These are phyloP conservation scores for Chara braunii DNA, from an alignment of 139 green algal genomes.

Conservation along the genomic window DNA sequence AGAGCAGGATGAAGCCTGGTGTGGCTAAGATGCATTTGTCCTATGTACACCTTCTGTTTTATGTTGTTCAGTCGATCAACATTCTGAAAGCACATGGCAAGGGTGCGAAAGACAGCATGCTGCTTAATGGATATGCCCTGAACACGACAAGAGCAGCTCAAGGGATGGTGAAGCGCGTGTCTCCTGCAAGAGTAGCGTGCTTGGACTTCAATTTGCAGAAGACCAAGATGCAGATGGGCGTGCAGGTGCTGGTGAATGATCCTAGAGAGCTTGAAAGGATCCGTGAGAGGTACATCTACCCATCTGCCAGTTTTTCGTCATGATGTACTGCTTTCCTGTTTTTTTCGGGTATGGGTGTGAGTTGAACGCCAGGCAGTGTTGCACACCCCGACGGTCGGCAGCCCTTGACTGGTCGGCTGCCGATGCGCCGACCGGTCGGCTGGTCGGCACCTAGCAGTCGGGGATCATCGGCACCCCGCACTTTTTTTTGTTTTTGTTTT, in stretches of 20 bases:
- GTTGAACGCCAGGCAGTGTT: not conserved
- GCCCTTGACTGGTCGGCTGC: no score
- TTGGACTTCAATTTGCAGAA: constrained; percentile 57
- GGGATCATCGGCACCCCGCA: no score
- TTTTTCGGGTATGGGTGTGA: no score
- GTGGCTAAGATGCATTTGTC: no score
- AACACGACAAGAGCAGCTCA: constrained; percentile 76
- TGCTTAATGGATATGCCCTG: constrained; percentile 94
- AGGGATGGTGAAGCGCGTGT: constrained; percentile 41
- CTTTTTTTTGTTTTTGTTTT: no score
- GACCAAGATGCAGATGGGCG: constrained; percentile 56
- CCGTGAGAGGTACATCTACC: constrained; percentile 60
- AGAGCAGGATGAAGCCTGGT: no score
- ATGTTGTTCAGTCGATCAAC: constrained; percentile 96
- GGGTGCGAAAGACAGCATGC: constrained; percentile 63
- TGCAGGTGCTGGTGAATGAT: constrained; percentile 78
- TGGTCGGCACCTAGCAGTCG: no score
- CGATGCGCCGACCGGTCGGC: no score
- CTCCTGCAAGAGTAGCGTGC: constrained; percentile 47
- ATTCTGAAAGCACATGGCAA: constrained; percentile 96
- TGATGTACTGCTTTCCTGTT: not conserved
- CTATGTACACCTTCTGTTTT: no score
- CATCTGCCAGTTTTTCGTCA: no score
- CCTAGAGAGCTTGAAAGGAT: constrained; percentile 93
- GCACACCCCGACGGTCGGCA: no score